Percentiles rank a stretch among this genome's conserved stretches.
Conservation (phyloP, 805 yeast genomes). For the Kodamaea lidongshanica region DNA sequence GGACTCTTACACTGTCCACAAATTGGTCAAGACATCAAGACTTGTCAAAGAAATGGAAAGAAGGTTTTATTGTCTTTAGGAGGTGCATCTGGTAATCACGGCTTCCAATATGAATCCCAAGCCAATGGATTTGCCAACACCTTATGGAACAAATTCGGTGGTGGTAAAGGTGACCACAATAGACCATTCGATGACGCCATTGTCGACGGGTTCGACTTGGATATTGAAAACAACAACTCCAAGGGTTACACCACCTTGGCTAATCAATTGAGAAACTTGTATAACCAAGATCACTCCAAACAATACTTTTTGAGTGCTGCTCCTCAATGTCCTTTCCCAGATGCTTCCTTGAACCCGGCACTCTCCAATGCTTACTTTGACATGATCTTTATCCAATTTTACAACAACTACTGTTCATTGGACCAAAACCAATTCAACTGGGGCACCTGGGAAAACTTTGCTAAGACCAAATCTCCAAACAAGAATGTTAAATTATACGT, state of each 20-base stretch:
- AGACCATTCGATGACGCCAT: conserved; percentile 9
- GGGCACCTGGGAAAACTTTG: conserved; percentile 67
- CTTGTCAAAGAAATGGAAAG: conserved; percentile 73
- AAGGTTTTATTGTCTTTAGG: conserved; percentile 71
- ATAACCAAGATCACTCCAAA: conserved; percentile 39
- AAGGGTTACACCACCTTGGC: conserved; percentile 23
- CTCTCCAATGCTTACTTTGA: conserved; percentile 55
- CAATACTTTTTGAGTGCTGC: conserved; percentile 74
- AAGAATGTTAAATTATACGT: conserved; percentile 27
- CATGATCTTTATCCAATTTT: conserved; percentile 79
- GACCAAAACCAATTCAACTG: conserved; percentile 41
- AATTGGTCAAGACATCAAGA: conserved; percentile 53
- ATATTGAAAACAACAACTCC: conserved; percentile 20
- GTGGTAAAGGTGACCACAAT: conserved; percentile 18
- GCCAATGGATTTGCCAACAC: conserved; percentile 52
- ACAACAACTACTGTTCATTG: conserved; percentile 71
- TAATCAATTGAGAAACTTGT: conserved; percentile 2
- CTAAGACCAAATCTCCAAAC: conserved; percentile 47
- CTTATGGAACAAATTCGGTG: conserved; percentile 37
- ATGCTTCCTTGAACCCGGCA: conserved; percentile 32
- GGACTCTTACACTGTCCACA: conserved; percentile 13
- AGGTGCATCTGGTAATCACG: conserved; percentile 60
- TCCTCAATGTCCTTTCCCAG: conserved; percentile 87
- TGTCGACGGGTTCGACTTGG: conserved; percentile 31
- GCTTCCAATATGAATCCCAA: conserved; percentile 42